Conservation (phyloP, 108 stramenopile species). For the Fragilariopsis cylindrus region DNA sequence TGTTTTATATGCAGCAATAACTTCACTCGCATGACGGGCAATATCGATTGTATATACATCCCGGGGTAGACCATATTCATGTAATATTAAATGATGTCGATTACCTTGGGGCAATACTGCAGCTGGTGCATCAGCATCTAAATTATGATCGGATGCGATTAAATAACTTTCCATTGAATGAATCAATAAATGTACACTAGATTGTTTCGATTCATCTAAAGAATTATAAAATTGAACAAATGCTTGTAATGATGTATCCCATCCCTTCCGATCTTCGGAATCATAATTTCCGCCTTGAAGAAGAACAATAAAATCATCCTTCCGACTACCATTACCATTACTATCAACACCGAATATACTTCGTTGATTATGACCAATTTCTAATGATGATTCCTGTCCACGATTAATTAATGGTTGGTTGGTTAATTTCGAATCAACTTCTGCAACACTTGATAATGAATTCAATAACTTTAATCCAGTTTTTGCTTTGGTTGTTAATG, state of each 20-base stretch:
- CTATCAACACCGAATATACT: background rate
- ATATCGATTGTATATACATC: constrained; percentile 23
- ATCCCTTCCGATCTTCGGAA: constrained; percentile 24
- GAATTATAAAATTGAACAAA: constrained; percentile 25
- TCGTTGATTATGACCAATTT: background rate
- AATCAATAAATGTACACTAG: constrained; percentile 18
- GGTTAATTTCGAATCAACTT: constrained; percentile 18
- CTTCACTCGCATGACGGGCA: constrained; percentile 7
- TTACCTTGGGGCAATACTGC: constrained; percentile 15
- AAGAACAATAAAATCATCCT: constrained; percentile 25
- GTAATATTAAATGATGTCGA: background rate
- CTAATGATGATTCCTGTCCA: constrained; percentile 8
- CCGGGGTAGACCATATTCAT: constrained; percentile 11
- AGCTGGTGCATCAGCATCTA: constrained; percentile 7
- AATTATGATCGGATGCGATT: background rate
- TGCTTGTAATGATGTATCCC: constrained; percentile 33
- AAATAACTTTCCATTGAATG: constrained; percentile 30
- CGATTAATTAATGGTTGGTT: constrained; percentile 7
- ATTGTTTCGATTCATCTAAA: background rate
- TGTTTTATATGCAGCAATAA: constrained; percentile 25
- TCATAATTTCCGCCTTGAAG: constrained; percentile 33
- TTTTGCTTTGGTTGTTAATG: background rate
- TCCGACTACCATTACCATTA: background rate
- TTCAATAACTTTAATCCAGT: background rate
- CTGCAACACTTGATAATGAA: background rate